Evolutionary conservation across 108 stramenopile species (phyloP).

Genomic region (Chaetoceros tenuissimus): DNA sequence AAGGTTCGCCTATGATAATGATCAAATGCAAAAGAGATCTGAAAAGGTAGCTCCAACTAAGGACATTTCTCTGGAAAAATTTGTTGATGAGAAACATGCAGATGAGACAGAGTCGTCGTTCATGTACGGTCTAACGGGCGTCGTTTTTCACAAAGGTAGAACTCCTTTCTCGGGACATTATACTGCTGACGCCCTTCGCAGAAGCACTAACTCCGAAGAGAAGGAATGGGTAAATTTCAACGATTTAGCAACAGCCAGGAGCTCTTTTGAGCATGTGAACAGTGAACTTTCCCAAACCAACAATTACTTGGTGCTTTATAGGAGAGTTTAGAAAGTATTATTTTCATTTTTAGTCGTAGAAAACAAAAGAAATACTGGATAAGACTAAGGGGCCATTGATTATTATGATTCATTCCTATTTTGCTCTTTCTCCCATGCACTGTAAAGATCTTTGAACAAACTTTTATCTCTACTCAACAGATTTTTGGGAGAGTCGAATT

Average conservation of each 20-base stretch:
- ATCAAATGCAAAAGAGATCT: slow-evolving; percentile 31
- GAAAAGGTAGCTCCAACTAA: slow-evolving; percentile 13
- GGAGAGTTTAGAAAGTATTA: not conserved
- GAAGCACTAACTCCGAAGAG: not conserved
- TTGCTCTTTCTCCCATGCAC: not conserved
- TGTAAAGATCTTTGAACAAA: not conserved
- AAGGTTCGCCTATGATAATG: slow-evolving; percentile 44
- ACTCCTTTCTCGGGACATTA: slow-evolving; percentile 64
- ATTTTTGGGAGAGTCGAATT: slow-evolving; percentile 63
- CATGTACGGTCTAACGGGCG: slow-evolving; percentile 34
- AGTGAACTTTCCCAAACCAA: slow-evolving; percentile 13
- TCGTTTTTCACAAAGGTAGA: slow-evolving; percentile 66
- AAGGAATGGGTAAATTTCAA: slow-evolving; percentile 35
- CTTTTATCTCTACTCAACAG: slow-evolving; percentile 39
- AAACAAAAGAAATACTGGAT: too few relatives aligned
- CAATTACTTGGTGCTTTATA: slow-evolving; percentile 37
- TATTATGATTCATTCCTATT: too few relatives aligned
- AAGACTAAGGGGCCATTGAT: too few relatives aligned
- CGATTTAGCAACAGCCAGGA: slow-evolving; percentile 11
- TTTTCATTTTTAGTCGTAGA: too few relatives aligned
- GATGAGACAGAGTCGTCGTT: not conserved
- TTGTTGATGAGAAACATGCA: not conserved
- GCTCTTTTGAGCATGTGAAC: slow-evolving; percentile 1
- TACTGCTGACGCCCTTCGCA: slow-evolving; percentile 38
- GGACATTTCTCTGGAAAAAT: slow-evolving; percentile 7